Percentiles rank a stretch among this genome's conserved stretches.
Conservation (phyloP, 345 rosid genomes). For the Limnanthes douglasii region DNA sequence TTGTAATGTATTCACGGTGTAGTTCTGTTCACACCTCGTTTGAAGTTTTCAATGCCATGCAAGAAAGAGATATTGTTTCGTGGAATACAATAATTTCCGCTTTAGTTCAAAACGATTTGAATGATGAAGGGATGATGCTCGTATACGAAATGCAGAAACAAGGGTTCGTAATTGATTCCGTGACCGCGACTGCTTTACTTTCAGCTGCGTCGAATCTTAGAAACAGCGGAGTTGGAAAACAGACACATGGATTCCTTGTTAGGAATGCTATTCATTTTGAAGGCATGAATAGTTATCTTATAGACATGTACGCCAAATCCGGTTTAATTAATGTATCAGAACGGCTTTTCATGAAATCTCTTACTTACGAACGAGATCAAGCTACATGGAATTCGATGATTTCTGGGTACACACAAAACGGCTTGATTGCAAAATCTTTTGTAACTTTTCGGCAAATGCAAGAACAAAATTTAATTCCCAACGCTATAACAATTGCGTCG, state of each 20-base stretch:
- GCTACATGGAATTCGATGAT: slow-evolving; percentile 90
- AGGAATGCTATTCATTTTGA: slow-evolving; percentile 47
- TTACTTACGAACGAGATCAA: slow-evolving; percentile 31
- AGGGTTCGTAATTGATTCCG: slow-evolving; percentile 39
- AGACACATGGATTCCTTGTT: slow-evolving; percentile 66
- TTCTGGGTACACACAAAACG: slow-evolving; percentile 71
- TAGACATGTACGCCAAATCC: slow-evolving; percentile 81
- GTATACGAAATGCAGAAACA: slow-evolving; percentile 82
- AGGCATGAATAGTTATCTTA: slow-evolving; percentile 70
- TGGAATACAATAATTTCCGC: slow-evolving; percentile 89
- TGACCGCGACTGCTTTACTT: slow-evolving; percentile 64
- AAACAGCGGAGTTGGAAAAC: slow-evolving; percentile 52
- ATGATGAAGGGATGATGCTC: slow-evolving; percentile 79
- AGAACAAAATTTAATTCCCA: slow-evolving; percentile 40
- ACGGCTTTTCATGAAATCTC: slow-evolving; percentile 25
- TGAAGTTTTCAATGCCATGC: slow-evolving; percentile 48
- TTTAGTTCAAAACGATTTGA: slow-evolving; percentile 65
- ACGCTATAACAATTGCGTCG: slow-evolving; percentile 62
- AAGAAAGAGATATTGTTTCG: slow-evolving; percentile 55
- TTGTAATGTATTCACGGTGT: slow-evolving; percentile 80
- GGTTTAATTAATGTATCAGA: slow-evolving; percentile 42
- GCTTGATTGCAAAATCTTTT: slow-evolving; percentile 41
- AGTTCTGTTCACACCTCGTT: slow-evolving; percentile 44
- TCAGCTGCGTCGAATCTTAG: slow-evolving; percentile 83
- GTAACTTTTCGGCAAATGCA: slow-evolving; percentile 40